Conservation (phyloP, 371 early-diverging fungal genomes). For the Mortierella sp. region DNA sequence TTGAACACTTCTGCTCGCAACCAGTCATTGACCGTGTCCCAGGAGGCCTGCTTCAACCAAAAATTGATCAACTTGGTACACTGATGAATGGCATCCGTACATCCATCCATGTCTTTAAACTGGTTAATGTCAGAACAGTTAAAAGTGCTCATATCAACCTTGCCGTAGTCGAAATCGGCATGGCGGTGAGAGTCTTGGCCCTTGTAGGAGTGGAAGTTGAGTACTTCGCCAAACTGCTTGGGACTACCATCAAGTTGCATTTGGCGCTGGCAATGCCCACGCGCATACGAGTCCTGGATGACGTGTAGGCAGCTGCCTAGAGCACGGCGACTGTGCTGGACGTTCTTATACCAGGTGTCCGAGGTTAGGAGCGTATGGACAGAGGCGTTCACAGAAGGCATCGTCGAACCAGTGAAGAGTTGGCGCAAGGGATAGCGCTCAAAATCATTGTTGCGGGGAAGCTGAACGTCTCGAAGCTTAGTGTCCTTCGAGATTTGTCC, state of each 20-base stretch:
- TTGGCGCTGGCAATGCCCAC: constrained; percentile 8
- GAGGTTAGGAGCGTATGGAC: constrained; percentile 9
- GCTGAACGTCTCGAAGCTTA: constrained; percentile 7
- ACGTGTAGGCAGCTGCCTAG: constrained; percentile 1
- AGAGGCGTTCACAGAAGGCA: not conserved
- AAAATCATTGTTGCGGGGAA: not conserved
- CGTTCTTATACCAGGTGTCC: not conserved
- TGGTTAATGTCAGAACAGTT: constrained; percentile 1
- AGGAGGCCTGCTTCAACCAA: constrained; percentile 2
- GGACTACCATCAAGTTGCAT: not conserved
- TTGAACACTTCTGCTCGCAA: constrained; percentile 1
- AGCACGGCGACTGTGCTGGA: constrained; percentile 4
- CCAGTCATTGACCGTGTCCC: constrained; percentile 1
- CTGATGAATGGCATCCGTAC: constrained; percentile 3
- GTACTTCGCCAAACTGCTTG: not conserved
- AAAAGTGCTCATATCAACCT: not conserved
- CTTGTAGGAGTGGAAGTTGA: constrained; percentile 6
- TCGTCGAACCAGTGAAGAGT: constrained; percentile 3
- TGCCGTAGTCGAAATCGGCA: not conserved
- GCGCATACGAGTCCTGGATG: constrained; percentile 13
- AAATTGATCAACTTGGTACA: constrained; percentile 9
- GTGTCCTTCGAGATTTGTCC: constrained; percentile 10
- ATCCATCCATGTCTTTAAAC: constrained; percentile 9
- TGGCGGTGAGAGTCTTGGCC: constrained; percentile 8
- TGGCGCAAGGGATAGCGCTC: constrained; percentile 9